phyloP scores from a whole-genome alignment of 495 filamentous ascomycete genomes.

The Hypoxylon fragiforme region DNA sequence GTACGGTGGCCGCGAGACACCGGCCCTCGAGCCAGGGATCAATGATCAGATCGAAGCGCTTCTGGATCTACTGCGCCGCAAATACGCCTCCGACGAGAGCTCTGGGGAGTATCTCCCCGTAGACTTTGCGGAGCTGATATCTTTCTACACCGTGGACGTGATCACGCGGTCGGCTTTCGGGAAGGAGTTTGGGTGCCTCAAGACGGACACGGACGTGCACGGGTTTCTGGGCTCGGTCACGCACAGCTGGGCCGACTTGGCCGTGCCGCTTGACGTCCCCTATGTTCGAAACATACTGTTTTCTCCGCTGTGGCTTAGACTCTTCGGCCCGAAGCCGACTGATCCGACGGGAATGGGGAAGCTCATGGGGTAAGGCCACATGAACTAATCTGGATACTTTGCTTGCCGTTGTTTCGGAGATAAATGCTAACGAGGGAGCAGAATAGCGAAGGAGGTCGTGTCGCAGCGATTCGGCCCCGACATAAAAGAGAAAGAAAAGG shows the following conservation, averaged over 20 bases:
- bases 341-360: constrained; percentile 42
- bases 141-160: constrained; percentile 62
- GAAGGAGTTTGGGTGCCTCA: constrained; percentile 63
- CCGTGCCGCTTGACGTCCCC: constrained; percentile 31
- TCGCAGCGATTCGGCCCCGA: constrained; percentile 36
- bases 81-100: constrained; percentile 56
- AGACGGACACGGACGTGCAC: constrained; percentile 59
- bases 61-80: constrained; percentile 44
- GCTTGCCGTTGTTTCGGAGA: too few species aligned
- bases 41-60: constrained; percentile 50
- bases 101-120: constrained; percentile 52
- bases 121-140: constrained; percentile 46
- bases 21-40: constrained; percentile 49
- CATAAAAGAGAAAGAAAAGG: constrained; percentile 22
- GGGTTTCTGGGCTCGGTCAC: constrained; percentile 59
- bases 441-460: constrained; percentile 46
- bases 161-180: constrained; percentile 68
- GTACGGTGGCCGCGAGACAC: constrained; percentile 31
- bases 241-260: constrained; percentile 45
- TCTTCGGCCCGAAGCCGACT: constrained; percentile 31
- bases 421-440: neutral
- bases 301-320: constrained; percentile 14
- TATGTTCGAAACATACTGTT: constrained; percentile 32
- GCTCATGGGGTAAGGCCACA: constrained; percentile 54
- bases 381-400: too few species aligned